Evolutionary conservation across 2,329 filamentous ascomycete species (phyloP).

Genomic region (Talaromyces sp.): DNA sequence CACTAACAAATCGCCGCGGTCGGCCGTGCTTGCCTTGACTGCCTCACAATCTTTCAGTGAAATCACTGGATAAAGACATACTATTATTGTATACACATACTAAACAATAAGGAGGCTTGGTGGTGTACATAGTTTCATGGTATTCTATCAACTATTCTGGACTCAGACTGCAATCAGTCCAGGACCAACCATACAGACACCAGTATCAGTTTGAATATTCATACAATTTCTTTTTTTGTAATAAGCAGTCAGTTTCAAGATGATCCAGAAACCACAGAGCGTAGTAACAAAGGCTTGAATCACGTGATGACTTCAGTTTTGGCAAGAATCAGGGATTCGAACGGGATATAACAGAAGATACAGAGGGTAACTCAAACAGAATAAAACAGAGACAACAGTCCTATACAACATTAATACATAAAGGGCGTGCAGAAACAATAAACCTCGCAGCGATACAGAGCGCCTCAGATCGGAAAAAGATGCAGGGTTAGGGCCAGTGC

Average conservation of each 20-base stretch:
- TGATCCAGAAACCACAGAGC: background rate
- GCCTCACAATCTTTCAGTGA: no score
- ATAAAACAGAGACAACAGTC: conserved; percentile 20
- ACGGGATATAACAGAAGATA: background rate
- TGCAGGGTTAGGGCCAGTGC: conserved; percentile 37
- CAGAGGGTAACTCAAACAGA: conserved; percentile 9
- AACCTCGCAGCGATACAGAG: background rate
- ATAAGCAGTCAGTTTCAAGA: background rate
- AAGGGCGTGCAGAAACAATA: background rate
- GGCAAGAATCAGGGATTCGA: background rate
- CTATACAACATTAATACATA: conserved; percentile 24
- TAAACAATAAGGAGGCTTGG: no score
- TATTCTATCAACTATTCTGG: background rate
- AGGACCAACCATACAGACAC: background rate
- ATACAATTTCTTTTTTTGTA: conserved; percentile 4
- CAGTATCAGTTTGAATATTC: background rate
- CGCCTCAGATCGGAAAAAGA: conserved; percentile 22
- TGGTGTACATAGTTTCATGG: background rate
- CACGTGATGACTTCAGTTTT: conserved; percentile 2
- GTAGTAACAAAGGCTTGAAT: background rate
- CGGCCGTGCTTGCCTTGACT: background rate
- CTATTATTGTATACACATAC: background rate
- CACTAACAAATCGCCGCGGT: background rate
- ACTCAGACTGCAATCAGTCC: background rate
- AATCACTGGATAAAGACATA: background rate